Evolutionary conservation across 495 filamentous ascomycete genomes (phyloP), one percentile per base, ranked within the genome.

Genomic region (Neurospora sp.): DNA sequence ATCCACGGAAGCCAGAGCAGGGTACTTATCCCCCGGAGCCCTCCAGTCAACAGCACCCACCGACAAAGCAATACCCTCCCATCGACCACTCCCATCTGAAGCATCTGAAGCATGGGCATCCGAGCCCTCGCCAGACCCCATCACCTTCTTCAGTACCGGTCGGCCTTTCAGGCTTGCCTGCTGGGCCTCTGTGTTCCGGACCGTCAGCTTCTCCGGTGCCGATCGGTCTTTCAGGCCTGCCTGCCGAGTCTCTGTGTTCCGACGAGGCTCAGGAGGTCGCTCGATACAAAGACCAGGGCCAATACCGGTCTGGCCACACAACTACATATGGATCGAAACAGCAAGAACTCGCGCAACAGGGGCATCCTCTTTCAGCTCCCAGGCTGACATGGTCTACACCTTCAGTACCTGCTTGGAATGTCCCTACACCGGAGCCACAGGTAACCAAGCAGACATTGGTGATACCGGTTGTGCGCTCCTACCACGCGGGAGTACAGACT

Each of bases 91-190:
- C 9, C 22, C 4, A 1, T 12, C n/a, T n/a, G n/a, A n/a, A n/a
- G n/a, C n/a, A n/a, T n/a, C n/a, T n/a, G n/a, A n/a, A n/a, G 46
- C 46, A 22, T 11, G 5, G 46, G n/a, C 46, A 53, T 12, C 46
- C 46, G 4, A 4, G 0, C 4, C 10, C 46, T 22, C 3, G 0
- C 4, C n/a, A 20, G n/a, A 35, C 1, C 1, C n/a, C 4, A 0
- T 12, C 44, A 22, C 4, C 9, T 5, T 48, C n/a, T 22, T 1
- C n/a, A 20, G 44, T 48, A 3, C 44, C 9, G 2, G 9, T 22
- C n/a, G 44, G 44, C 0, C n/a, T 48, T 48, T 46, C 44, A n/a
- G 44, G 44, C 9, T 7, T 46, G 8, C 44, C 44, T 46, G n/a
- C 44, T 2, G 44, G 2, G 2, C 20, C 44, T 20, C 44, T 46